phyloP scores from a whole-genome alignment of 495 filamentous ascomycete genomes.

The Cairneyella variabilis region DNA sequence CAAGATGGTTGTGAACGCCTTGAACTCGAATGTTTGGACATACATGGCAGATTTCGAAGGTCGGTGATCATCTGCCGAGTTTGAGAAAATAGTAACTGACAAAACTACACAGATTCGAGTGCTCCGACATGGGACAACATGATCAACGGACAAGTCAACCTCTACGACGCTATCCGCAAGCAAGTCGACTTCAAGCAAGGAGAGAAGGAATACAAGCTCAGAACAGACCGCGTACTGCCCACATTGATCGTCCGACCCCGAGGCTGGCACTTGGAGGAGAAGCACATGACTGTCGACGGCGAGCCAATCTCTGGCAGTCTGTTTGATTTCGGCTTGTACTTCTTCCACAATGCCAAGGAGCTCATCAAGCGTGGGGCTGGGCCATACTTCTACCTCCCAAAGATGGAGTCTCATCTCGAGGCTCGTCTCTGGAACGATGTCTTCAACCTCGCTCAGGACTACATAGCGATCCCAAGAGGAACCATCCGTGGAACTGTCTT shows the following conservation, averaged over 20 bases:
- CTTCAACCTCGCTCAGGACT: constrained; percentile 96
- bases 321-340: constrained; percentile 98
- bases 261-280: constrained; percentile 96
- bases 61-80: constrained; percentile 31
- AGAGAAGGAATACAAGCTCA: constrained; percentile 93
- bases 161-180: constrained; percentile 93
- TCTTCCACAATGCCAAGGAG: constrained; percentile 97
- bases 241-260: constrained; percentile 84
- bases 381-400: constrained; percentile 99
- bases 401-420: constrained; percentile 99
- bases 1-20: constrained; percentile 98
- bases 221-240: constrained; percentile 75
- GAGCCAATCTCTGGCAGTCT: constrained; percentile 90
- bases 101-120: constrained; percentile 69
- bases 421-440: constrained; percentile 98
- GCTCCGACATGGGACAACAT: constrained; percentile 99
- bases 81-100: constrained; percentile 9
- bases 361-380: constrained; percentile 78
- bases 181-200: constrained; percentile 97
- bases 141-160: constrained; percentile 96
- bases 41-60: constrained; percentile 99
- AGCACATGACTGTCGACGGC: constrained; percentile 94
- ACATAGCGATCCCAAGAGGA: constrained; percentile 79
- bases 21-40: constrained; percentile 97
- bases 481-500: constrained; percentile 94